A percentile compares a stretch with the other conserved stretches of the same genome.
These are phyloP conservation scores for Wallacemonas sp. DNA, from an alignment of 208 protist genomes.

Conservation along the genomic window DNA sequence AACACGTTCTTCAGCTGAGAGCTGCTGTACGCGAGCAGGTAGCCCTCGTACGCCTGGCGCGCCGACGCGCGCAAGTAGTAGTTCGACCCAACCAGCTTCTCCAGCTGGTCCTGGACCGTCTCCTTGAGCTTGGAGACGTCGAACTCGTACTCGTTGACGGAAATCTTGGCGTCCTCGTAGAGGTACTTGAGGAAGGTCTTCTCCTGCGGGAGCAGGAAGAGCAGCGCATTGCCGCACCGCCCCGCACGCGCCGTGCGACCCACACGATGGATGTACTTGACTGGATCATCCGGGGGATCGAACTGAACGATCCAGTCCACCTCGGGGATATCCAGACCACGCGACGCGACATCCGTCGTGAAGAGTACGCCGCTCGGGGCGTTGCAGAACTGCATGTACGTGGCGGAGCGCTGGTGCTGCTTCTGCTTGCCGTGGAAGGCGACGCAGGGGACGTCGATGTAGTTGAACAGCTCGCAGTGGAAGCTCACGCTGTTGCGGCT, in stretches of 20 bases:
- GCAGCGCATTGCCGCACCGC: slow-evolving; percentile 91
- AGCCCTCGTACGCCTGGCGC: slow-evolving; percentile 97
- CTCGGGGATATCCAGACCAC: slow-evolving; percentile 98
- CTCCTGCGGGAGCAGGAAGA: slow-evolving; percentile 99
- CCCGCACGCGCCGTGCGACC: slow-evolving; percentile 97
- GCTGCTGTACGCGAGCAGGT: slow-evolving; percentile 98
- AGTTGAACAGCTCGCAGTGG: slow-evolving; percentile 99
- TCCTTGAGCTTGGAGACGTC: slow-evolving; percentile 95
- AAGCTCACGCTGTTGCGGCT: slow-evolving; percentile 98
- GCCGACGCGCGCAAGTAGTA: slow-evolving; percentile 98
- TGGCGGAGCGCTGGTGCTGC: slow-evolving; percentile 98
- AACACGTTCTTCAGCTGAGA: slow-evolving; percentile 99
- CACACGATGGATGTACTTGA: slow-evolving; percentile 99
- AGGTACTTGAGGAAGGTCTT: slow-evolving; percentile 98
- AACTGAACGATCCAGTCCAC: slow-evolving; percentile 99
- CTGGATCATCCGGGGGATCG: slow-evolving; percentile 99
- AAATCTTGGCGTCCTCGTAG: slow-evolving; percentile 95
- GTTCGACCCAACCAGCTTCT: slow-evolving; percentile 97
- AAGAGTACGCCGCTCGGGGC: slow-evolving; percentile 98
- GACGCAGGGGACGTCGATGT: slow-evolving; percentile 99
- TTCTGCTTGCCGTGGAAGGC: slow-evolving; percentile 99
- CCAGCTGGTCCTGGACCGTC: slow-evolving; percentile 92
- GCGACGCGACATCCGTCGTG: slow-evolving; percentile 99
- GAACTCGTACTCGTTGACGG: slow-evolving; percentile 98
- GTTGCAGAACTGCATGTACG: slow-evolving; percentile 99